Conservation (phyloP, 148 eudicot genomes). For the Persicaria tinctoria region DNA sequence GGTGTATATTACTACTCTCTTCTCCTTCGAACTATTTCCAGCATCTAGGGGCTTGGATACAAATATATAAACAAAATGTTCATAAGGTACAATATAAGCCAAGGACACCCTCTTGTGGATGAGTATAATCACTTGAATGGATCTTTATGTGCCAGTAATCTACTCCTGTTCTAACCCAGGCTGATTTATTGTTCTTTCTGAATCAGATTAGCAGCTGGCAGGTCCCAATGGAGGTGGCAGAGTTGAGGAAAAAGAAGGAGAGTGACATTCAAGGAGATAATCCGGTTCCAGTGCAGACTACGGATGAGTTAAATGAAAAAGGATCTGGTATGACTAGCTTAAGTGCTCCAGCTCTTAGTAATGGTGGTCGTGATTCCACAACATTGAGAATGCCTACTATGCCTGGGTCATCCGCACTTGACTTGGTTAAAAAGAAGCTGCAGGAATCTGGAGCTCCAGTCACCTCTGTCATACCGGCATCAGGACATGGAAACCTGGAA, state of each 20-base stretch:
- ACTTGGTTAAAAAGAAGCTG: slow-evolving; percentile 91
- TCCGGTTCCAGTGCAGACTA: slow-evolving; percentile 34
- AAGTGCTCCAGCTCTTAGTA: slow-evolving; percentile 83
- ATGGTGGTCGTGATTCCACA: slow-evolving; percentile 88
- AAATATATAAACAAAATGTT: not conserved
- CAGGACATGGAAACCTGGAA: slow-evolving; percentile 44
- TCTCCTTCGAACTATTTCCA: not conserved
- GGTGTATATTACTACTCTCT: slow-evolving; percentile 29
- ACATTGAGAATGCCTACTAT: slow-evolving; percentile 42
- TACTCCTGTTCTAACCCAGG: not conserved
- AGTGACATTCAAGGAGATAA: slow-evolving; percentile 44
- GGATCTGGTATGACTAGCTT: slow-evolving; percentile 51
- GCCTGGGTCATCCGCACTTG: slow-evolving; percentile 75
- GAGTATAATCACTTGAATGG: not conserved
- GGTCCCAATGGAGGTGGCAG: slow-evolving; percentile 70
- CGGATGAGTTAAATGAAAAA: slow-evolving; percentile 42
- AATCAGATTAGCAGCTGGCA: slow-evolving; percentile 96
- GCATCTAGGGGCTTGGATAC: not conserved
- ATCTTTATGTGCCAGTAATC: not conserved
- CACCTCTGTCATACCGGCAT: slow-evolving; percentile 42
- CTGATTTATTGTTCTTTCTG: slow-evolving; percentile 2
- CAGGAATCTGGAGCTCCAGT: slow-evolving; percentile 81
- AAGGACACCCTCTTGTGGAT: not conserved
- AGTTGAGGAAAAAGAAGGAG: slow-evolving; percentile 67
- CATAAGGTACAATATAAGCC: not conserved